These are phyloP conservation scores for Kurtzmaniella natalensis DNA, from an alignment of 1,139 yeast species.

Conservation along the genomic window DNA sequence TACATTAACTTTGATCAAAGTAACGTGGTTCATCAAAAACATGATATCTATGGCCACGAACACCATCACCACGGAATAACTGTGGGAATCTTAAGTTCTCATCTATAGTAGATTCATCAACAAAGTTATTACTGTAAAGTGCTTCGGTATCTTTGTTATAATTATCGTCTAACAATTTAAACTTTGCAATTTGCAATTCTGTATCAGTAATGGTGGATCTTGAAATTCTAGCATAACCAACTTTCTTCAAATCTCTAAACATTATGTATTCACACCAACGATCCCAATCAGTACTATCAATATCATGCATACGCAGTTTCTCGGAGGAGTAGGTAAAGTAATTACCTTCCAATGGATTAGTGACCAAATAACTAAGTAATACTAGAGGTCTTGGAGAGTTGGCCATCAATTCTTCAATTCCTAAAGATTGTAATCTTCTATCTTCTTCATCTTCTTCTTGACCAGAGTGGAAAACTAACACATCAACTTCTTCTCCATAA, in stretches of 20 bases:
- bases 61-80: constrained; percentile 88
- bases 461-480: constrained; percentile 96
- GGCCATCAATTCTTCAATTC: constrained; percentile 77
- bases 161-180: constrained; percentile 53
- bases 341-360: constrained; percentile 82
- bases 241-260: constrained; percentile 79
- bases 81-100: constrained; percentile 72
- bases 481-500: constrained; percentile 81
- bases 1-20: constrained; percentile 36
- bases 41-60: constrained; percentile 89
- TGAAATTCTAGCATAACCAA: constrained; percentile 91
- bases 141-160: constrained; percentile 32
- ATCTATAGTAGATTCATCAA: constrained; percentile 55
- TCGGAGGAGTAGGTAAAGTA: constrained; percentile 88
- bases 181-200: constrained; percentile 92
- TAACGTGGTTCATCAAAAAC: constrained; percentile 91
- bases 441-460: constrained; percentile 97
- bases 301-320: constrained; percentile 82
- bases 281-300: constrained; percentile 92
- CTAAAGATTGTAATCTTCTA: constrained; percentile 79
- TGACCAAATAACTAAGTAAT: constrained; percentile 82
- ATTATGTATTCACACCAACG: constrained; percentile 98
- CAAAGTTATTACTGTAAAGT: constrained; percentile 51
- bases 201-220: constrained; percentile 95
- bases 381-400: constrained; percentile 72